Base-by-base conservation (phyloP, 306 rosid genomes). In the Urtica urens region DNA sequence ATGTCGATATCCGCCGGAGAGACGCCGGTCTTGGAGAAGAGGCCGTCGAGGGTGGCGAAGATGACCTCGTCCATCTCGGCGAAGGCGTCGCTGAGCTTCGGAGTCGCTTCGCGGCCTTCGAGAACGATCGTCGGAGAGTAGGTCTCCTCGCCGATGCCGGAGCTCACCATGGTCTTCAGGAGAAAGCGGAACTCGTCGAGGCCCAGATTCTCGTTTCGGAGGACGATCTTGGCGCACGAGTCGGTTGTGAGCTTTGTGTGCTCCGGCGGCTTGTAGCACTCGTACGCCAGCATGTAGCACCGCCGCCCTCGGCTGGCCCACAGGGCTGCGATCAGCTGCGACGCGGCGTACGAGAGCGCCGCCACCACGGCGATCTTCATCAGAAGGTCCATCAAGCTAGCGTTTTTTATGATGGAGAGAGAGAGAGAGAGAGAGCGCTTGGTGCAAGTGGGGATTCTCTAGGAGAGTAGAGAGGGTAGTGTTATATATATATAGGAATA, bases 111-210 rank as follows among this genome's bases (percentile, higher is more conserved):
- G 31, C 79, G 55, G 7, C 86, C 88, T 1, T 63, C 72, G 2
- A 80, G 58, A 21, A 83, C 76, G 18, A 30, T 80, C 57, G 67
- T 63, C 13, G 96, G 96, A 60, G 85, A 76, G 46, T 75, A 75
- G 2, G 96, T 83, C 72, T 57, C 71, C 49, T 84, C 93, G 0
- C 94, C 96, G 3, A 87, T 71, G 4, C 94, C 94, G 0, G 96
- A 87, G 26, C 70, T 83, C 14, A 76, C 72, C 0, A 80, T 73
- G 59, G 93, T 78, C 59, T 80, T 80, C 0, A 87, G 59, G 17
- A 87, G 72, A 21, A 70, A 76, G 20, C 88, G 60, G 37, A 23
- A 70, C 28, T 80, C 93, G 38, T 87, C 96, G 26, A 83, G 18
- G 17, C 82, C 75, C 16, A 87, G 64, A 19, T 76, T 80, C 28